These are phyloP conservation scores for Quercus lobata DNA, from an alignment of 331 rosid genomes.

Conservation along the genomic window DNA sequence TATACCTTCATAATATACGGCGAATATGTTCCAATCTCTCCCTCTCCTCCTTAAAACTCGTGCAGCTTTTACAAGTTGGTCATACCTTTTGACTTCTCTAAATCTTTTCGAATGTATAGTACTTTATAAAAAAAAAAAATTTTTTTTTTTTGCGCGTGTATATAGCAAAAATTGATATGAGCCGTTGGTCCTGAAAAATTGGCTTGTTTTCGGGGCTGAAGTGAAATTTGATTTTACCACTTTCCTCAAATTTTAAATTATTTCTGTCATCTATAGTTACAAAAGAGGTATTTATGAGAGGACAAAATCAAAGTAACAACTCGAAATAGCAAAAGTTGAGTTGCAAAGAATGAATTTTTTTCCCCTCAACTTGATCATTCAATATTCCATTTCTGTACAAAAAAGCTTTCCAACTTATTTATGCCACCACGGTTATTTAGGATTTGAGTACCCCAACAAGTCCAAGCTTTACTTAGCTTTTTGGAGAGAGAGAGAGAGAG, in stretches of 20 bases:
- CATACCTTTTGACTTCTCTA: too few species aligned
- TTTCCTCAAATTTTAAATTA: too few species aligned
- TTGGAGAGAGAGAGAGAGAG: neutral
- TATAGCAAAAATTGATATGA: too few species aligned
- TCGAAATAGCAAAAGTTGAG: constrained; percentile 22
- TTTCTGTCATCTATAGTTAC: constrained; percentile 35
- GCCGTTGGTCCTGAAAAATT: too few species aligned
- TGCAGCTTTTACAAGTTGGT: too few species aligned
- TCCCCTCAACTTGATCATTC: constrained; percentile 38
- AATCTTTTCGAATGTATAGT: too few species aligned
- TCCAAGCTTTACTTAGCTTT: neutral
- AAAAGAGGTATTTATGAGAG: constrained; percentile 21
- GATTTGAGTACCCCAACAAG: constrained; percentile 8
- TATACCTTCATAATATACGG: too few species aligned
- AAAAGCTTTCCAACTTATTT: constrained; percentile 26
- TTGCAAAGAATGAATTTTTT: constrained; percentile 25
- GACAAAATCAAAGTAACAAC: constrained; percentile 40
- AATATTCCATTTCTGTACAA: constrained; percentile 25
- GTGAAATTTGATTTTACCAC: neutral
- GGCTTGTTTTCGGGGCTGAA: constrained; percentile 1
- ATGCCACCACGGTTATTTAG: constrained; percentile 10
- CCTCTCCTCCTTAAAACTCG: too few species aligned
- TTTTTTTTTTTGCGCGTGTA: too few species aligned
- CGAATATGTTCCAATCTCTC: too few species aligned
- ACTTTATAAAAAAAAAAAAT: too few species aligned